Conservation (phyloP, 1,139 yeast genomes). For the Arxiozyma slooffiae region DNA sequence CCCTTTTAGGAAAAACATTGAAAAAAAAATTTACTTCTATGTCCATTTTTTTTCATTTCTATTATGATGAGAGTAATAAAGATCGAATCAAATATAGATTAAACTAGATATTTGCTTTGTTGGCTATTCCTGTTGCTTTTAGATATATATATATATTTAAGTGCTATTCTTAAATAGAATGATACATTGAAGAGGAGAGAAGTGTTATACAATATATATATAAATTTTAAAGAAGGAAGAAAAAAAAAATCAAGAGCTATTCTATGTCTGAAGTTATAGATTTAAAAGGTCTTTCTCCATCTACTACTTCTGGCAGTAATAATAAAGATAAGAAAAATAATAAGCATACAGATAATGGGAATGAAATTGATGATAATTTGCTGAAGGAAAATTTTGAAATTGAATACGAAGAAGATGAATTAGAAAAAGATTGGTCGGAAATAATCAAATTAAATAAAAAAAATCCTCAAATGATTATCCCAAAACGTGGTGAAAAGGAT, state of each 20-base stretch:
- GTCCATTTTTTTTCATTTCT: neutral
- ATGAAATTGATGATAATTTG: neutral
- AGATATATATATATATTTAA: no score
- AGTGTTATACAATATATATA: no score
- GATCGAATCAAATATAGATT: neutral
- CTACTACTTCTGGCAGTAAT: neutral
- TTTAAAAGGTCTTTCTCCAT: neutral
- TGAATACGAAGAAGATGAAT: conserved; percentile 45
- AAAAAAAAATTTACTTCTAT: no score
- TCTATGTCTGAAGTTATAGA: neutral
- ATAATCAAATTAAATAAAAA: conserved; percentile 23
- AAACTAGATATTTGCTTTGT: no score
- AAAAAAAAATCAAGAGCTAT: no score
- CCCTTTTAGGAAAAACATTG: neutral
- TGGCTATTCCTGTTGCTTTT: no score
- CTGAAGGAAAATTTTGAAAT: conserved; percentile 1
- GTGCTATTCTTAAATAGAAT: no score
- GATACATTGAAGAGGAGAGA: no score
- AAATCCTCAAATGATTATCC: conserved; percentile 32
- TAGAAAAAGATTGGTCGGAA: conserved; percentile 59
- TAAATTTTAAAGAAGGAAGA: neutral
- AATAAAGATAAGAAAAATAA: neutral
- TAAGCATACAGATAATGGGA: neutral
- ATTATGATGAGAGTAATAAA: neutral
- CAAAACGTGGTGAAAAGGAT: conserved; percentile 75